Percentiles rank a stretch among this genome's conserved stretches.
These are phyloP conservation scores for Boletellus sp. DNA, from an alignment of 1,284 basidiomycete species.

Conservation along the genomic window DNA sequence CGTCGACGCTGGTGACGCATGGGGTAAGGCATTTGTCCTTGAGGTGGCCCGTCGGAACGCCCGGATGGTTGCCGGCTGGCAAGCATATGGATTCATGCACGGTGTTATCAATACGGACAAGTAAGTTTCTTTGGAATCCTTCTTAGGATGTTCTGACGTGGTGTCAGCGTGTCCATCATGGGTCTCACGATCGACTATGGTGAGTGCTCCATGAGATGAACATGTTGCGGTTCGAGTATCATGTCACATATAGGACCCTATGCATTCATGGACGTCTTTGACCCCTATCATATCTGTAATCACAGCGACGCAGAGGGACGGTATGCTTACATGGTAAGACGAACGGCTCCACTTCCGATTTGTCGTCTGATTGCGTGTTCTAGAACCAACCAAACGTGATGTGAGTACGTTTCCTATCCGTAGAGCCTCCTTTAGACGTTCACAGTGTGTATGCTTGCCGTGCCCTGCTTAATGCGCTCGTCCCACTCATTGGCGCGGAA, in stretches of 20 bases:
- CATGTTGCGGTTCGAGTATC: neutral
- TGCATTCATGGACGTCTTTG: constrained; percentile 93
- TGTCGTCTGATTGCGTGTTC: constrained; percentile 5
- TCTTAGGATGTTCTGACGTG: constrained; percentile 9
- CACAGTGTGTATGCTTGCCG: constrained; percentile 72
- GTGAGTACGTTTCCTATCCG: constrained; percentile 31
- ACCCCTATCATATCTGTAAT: constrained; percentile 87
- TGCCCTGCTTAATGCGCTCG: constrained; percentile 69
- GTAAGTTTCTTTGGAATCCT: constrained; percentile 38
- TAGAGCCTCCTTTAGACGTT: constrained; percentile 5
- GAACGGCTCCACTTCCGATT: neutral
- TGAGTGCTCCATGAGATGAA: constrained; percentile 17
- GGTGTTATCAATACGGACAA: constrained; percentile 98
- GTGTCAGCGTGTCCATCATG: constrained; percentile 68
- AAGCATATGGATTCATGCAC: constrained; percentile 90
- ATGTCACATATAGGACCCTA: constrained; percentile 61
- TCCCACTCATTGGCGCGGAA: constrained; percentile 83
- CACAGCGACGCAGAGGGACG: constrained; percentile 85
- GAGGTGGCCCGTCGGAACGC: constrained; percentile 84
- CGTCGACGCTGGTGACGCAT: constrained; percentile 49
- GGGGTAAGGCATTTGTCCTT: constrained; percentile 69
- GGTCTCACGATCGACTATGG: constrained; percentile 95
- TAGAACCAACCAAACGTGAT: constrained; percentile 58
- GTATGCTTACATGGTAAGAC: constrained; percentile 78
- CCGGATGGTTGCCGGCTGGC: constrained; percentile 90